Base-by-base conservation (phyloP, 2,329 filamentous ascomycete genomes). In the Aspergillus fischeri region DNA sequence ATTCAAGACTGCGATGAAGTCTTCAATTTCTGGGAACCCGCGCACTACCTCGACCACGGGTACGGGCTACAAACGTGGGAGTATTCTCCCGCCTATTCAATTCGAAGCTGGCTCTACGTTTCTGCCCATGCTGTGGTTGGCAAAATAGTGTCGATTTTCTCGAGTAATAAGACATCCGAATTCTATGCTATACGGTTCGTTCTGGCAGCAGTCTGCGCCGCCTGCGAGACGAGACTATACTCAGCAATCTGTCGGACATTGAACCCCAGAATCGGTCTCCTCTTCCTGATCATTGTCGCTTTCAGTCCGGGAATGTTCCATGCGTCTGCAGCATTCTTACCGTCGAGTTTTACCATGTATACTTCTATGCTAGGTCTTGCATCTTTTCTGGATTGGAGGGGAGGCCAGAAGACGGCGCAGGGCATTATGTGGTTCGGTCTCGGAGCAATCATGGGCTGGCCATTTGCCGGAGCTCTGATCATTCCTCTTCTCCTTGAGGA, bases 1-100 rank as follows among this genome's bases (percentile, higher is more conserved):
- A 96, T 99, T 63, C 92, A 97, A 73, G 94, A 99, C 75, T 99
- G 94, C 72, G 94, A 99, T 68, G 94, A 99, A 78, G 93, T 93
- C 10, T 99, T 96, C 83, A 99, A 99, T 74, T 99, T 96, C 80
- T 99, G 93, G 92, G 94, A 99, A 69, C 93, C 94, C 0, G 86
- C 92, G 0, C 94, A 99, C 75, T 99, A 97, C 75, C 83, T 99
- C 28, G 89, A 86, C 58, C 92, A 97, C 78, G 90, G 91, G 66
- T 93, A 96, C 70, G 94, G 93, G 42, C 81, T 97, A 52, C 92
- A 99, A 78, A 99, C 94, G 1, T 99, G 94, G 94, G 94, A 99
- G 75, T 99, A 97, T 76, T 96, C 93, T 0, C 94, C 94, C 4
- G 88, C 93, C 57, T 97, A 90, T 75, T 90, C 92, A 52, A 97